These are phyloP conservation scores for Purpureocillium takamizusanense DNA, from an alignment of 2,329 filamentous ascomycete species.

Conservation along the genomic window DNA sequence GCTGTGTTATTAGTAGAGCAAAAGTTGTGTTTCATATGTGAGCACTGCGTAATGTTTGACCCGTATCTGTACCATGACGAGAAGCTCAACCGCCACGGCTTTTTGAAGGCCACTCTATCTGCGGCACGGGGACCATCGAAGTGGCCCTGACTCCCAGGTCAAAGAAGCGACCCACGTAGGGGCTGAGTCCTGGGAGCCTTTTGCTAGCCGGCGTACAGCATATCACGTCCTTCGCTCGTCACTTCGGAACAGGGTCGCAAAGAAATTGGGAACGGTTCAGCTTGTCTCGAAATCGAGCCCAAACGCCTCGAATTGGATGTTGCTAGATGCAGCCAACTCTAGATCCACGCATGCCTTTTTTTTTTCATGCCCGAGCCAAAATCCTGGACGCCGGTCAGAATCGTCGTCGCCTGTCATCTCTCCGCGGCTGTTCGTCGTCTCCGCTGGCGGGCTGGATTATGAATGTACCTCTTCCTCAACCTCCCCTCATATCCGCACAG, in stretches of 20 bases:
- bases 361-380: conserved; percentile 25
- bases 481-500: conserved; percentile 6
- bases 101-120: conserved; percentile 53
- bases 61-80: conserved; percentile 59
- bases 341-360: conserved; percentile 30
- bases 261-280: conserved; percentile 10
- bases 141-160: conserved; percentile 48
- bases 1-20: neutral
- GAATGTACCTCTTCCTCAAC: neutral
- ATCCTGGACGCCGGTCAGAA: conserved; percentile 12
- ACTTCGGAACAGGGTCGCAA: conserved; percentile 13
- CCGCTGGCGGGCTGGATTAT: neutral
- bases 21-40: neutral
- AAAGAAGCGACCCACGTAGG: conserved; percentile 20
- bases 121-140: conserved; percentile 48
- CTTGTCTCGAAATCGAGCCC: conserved; percentile 34
- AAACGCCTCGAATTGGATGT: conserved; percentile 37
- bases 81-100: conserved; percentile 47
- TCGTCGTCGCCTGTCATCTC: conserved; percentile 1
- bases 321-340: conserved; percentile 35
- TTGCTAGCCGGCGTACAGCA: conserved; percentile 39
- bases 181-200: conserved; percentile 42
- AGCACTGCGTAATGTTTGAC: conserved; percentile 38
- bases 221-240: conserved; percentile 16
- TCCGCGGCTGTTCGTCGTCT: neutral